Percentiles rank a stretch among this genome's conserved stretches.
These are phyloP conservation scores for Syncephalastrum sp. DNA, from an alignment of 371 early-diverging fungal genomes.

Conservation along the genomic window DNA sequence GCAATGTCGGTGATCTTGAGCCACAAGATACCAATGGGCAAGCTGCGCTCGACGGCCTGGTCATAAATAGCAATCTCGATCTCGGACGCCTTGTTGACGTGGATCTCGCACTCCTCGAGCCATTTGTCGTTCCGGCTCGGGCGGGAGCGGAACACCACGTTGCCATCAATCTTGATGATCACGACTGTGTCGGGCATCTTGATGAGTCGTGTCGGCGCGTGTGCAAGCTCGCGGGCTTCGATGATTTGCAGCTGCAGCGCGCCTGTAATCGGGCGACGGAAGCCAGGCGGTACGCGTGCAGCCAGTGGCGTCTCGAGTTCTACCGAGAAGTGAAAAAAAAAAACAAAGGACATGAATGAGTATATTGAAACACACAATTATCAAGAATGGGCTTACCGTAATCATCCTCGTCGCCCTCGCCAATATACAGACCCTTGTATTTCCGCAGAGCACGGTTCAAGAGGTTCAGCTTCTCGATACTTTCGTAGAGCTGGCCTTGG, in stretches of 20 bases:
- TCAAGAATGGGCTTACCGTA: constrained; percentile 22
- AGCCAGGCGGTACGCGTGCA: constrained; percentile 61
- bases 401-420: constrained; percentile 65
- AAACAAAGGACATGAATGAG: not conserved
- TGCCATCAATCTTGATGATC: constrained; percentile 85
- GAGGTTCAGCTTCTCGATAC: constrained; percentile 78
- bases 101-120: constrained; percentile 83
- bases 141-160: constrained; percentile 72
- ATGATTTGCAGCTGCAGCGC: constrained; percentile 68
- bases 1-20: constrained; percentile 80
- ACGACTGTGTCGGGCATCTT: constrained; percentile 59
- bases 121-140: constrained; percentile 71
- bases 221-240: constrained; percentile 66
- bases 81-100: constrained; percentile 87
- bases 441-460: constrained; percentile 79
- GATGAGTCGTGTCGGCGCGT: constrained; percentile 64
- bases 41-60: constrained; percentile 62
- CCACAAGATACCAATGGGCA: constrained; percentile 82
- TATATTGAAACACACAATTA: not conserved
- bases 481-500: constrained; percentile 70
- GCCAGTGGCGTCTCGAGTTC: constrained; percentile 47
- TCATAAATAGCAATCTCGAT: constrained; percentile 88
- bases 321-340: constrained; percentile 1
- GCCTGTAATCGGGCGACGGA: constrained; percentile 76
- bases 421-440: constrained; percentile 80